phyloP scores from a whole-genome alignment of 2,329 filamentous ascomycete species.

The Blumeriella jaapii region DNA sequence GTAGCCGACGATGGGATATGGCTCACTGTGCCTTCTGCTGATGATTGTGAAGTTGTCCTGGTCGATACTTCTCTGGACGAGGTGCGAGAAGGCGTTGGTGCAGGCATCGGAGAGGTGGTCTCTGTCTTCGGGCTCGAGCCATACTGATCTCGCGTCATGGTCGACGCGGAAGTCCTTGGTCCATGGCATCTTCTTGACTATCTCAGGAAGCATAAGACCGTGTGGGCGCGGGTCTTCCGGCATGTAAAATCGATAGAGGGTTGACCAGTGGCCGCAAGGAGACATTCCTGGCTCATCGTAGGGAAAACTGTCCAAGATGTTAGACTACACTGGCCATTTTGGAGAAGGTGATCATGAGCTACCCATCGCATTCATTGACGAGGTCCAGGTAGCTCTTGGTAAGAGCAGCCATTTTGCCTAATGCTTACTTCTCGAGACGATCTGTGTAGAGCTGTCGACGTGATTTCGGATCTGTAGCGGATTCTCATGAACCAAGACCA shows the following conservation, averaged over 20 bases:
- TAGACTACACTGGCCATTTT: too few relatives aligned
- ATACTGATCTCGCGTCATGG: conserved; percentile 26
- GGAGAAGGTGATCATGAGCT: too few relatives aligned
- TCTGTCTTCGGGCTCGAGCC: conserved; percentile 23
- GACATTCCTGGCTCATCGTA: conserved; percentile 9
- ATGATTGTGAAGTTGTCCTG: conserved; percentile 29
- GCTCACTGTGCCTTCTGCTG: conserved; percentile 32
- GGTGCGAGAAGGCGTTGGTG: conserved; percentile 31
- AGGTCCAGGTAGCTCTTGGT: conserved; percentile 28
- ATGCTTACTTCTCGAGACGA: too few relatives aligned
- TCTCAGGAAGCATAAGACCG: conserved; percentile 38
- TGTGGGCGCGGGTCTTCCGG: conserved; percentile 35
- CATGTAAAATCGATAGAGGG: conserved; percentile 35
- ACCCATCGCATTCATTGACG: conserved; percentile 34
- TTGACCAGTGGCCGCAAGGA: conserved; percentile 8
- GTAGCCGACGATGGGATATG: conserved; percentile 27
- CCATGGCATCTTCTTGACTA: conserved; percentile 37
- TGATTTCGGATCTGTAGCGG: too few relatives aligned
- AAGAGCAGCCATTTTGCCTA: conserved; percentile 4
- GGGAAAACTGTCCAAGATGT: conserved; percentile 14
- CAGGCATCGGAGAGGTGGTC: conserved; percentile 25
- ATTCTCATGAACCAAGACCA: too few relatives aligned
- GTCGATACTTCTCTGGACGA: conserved; percentile 30
- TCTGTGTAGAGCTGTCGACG: too few relatives aligned
- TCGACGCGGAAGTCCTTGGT: conserved; percentile 30